A percentile compares a stretch with the other conserved stretches of the same genome.
Evolutionary conservation across 192 early-diverging fungal genomes (phyloP).

Genomic region (Oehlia diaphana): DNA sequence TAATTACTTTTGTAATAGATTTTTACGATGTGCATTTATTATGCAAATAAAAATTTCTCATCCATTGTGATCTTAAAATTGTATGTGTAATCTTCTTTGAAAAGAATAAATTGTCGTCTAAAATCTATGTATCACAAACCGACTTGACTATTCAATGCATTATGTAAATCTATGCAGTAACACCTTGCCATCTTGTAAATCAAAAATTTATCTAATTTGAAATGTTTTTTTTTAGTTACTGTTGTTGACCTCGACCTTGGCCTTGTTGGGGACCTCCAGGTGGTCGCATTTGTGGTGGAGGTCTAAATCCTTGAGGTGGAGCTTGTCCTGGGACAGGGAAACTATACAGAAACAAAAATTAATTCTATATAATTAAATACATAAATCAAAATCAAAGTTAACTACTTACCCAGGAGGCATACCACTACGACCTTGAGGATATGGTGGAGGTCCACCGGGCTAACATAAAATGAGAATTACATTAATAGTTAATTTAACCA

Average conservation of each 20-base stretch:
- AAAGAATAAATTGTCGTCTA: too few species aligned
- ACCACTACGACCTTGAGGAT: constrained; percentile 11
- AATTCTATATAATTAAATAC: neutral
- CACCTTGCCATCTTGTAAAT: too few species aligned
- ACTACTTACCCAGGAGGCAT: constrained; percentile 10
- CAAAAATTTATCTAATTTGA: too few species aligned
- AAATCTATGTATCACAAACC: too few species aligned
- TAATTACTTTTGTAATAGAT: neutral
- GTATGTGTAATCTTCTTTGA: too few species aligned
- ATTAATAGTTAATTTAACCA: neutral
- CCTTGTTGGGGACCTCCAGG: constrained; percentile 23
- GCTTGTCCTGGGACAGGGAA: constrained; percentile 40
- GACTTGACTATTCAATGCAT: too few species aligned
- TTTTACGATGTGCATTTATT: neutral
- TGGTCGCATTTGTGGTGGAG: constrained; percentile 34
- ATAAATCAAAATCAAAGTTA: neutral
- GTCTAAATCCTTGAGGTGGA: constrained; percentile 42
- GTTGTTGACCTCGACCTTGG: constrained; percentile 22
- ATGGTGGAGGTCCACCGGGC: constrained; percentile 27
- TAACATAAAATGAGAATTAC: neutral
- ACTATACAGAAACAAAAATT: constrained; percentile 17
- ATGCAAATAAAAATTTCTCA: too few species aligned
- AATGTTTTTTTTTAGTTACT: neutral
- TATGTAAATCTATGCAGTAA: too few species aligned
- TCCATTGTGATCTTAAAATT: too few species aligned